These are phyloP conservation scores for Neoarthrinium moseri DNA, from an alignment of 2,329 filamentous ascomycete species.

Conservation along the genomic window DNA sequence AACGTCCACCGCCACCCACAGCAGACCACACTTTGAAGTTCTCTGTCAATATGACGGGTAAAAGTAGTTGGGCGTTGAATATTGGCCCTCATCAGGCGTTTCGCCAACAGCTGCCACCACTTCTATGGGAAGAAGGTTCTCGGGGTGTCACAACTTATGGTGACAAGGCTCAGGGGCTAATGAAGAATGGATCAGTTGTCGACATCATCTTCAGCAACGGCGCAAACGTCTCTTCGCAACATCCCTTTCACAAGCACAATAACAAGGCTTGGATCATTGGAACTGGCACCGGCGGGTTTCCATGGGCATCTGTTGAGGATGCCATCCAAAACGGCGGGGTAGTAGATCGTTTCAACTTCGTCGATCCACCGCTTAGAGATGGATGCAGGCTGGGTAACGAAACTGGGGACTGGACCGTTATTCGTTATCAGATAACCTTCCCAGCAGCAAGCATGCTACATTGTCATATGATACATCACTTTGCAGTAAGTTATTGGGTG, in stretches of 20 bases:
- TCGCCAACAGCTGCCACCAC: slow-evolving; percentile 15
- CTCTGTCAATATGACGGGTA: slow-evolving; percentile 15
- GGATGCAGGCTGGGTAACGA: slow-evolving; percentile 13
- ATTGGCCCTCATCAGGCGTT: slow-evolving; percentile 17
- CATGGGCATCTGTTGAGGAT: slow-evolving; percentile 29
- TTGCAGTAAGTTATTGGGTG: slow-evolving; percentile 12
- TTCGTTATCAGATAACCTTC: slow-evolving; percentile 15
- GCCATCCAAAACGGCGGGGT: slow-evolving; percentile 41
- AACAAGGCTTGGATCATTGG: slow-evolving; percentile 24
- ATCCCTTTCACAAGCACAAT: slow-evolving; percentile 27
- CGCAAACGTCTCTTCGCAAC: slow-evolving; percentile 16
- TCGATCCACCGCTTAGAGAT: slow-evolving; percentile 13
- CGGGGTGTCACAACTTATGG: slow-evolving; percentile 15
- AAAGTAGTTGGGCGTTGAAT: slow-evolving; percentile 14
- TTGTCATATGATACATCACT: slow-evolving; percentile 18
- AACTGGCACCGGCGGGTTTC: slow-evolving; percentile 21
- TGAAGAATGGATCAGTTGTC: slow-evolving; percentile 22
- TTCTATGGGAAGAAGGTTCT: slow-evolving; percentile 15
- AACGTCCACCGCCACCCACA: slow-evolving; percentile 9
- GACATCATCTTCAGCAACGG: slow-evolving; percentile 24
- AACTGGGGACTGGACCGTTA: slow-evolving; percentile 14
- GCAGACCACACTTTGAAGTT: slow-evolving; percentile 16
- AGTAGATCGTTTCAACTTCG: slow-evolving; percentile 41
- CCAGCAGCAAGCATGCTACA: slow-evolving; percentile 17
- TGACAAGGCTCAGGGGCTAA: slow-evolving; percentile 3